A percentile compares a stretch with the other conserved stretches of the same genome.
These are phyloP conservation scores for Penicillium sp. DNA, from an alignment of 2,329 filamentous ascomycete genomes.

Conservation along the genomic window DNA sequence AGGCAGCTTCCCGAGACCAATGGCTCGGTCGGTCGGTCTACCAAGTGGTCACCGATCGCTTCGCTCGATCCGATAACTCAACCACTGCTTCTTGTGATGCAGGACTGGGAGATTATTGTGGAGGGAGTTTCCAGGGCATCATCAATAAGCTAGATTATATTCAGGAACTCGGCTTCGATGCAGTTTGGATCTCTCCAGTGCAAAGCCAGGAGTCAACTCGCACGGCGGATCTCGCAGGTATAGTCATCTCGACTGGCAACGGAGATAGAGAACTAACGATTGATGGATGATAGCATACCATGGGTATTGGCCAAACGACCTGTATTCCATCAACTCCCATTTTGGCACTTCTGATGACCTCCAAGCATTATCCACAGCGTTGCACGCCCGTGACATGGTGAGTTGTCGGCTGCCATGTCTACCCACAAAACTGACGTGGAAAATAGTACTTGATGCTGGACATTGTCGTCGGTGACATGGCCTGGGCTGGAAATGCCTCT, in stretches of 20 bases:
- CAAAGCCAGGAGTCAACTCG: slow-evolving; percentile 38
- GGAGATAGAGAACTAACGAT: slow-evolving; percentile 39
- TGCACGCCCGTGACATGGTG: slow-evolving; percentile 55
- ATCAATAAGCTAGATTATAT: slow-evolving; percentile 51
- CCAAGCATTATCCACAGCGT: slow-evolving; percentile 54
- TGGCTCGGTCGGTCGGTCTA: slow-evolving; percentile 47
- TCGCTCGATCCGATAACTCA: slow-evolving; percentile 41
- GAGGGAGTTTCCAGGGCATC: slow-evolving; percentile 50
- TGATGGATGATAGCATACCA: slow-evolving; percentile 10
- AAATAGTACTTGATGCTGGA: slow-evolving; percentile 59
- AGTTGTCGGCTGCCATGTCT: background rate
- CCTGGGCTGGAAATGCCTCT: slow-evolving; percentile 16
- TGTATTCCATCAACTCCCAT: slow-evolving; percentile 56
- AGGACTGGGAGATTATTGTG: slow-evolving; percentile 43
- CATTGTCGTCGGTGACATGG: slow-evolving; percentile 44
- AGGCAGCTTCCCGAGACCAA: slow-evolving; percentile 31
- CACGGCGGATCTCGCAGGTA: slow-evolving; percentile 36
- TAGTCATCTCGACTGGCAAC: slow-evolving; percentile 51
- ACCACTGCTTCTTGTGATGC: slow-evolving; percentile 34
- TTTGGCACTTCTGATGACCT: slow-evolving; percentile 63
- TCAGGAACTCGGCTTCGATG: slow-evolving; percentile 49
- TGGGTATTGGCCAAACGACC: slow-evolving; percentile 13
- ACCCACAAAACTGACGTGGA: background rate
- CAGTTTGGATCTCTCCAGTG: slow-evolving; percentile 51
- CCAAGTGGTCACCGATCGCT: slow-evolving; percentile 46